phyloP scores from a whole-genome alignment of 1,284 basidiomycete species.

The Irpex sp. region DNA sequence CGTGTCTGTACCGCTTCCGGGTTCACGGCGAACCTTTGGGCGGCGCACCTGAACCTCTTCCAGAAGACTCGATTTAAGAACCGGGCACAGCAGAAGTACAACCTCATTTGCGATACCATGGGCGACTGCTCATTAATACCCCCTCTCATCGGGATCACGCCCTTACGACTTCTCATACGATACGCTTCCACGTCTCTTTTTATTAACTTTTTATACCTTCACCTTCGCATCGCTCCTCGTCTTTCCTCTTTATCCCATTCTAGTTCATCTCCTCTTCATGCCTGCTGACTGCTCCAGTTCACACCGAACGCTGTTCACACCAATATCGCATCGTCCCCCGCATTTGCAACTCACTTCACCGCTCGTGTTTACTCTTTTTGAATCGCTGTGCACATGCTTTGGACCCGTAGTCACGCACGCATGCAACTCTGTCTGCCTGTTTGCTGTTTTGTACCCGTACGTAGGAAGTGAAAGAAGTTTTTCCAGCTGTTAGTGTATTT shows the following conservation, averaged over 20 bases:
- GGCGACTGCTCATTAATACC: not conserved
- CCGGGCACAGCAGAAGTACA: not conserved
- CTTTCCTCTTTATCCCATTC: not conserved
- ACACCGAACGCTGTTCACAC: not conserved
- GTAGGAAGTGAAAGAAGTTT: not conserved
- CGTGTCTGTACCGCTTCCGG: conserved; percentile 88
- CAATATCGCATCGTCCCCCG: not conserved
- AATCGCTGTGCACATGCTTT: not conserved
- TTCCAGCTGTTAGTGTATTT: not conserved
- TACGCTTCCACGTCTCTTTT: not conserved
- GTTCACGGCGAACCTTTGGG: conserved; percentile 55
- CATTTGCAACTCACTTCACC: not conserved
- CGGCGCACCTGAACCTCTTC: conserved; percentile 24
- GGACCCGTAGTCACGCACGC: not conserved
- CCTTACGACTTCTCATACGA: not conserved
- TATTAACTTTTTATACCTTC: not conserved
- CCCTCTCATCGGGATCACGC: not conserved
- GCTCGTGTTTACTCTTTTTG: not conserved
- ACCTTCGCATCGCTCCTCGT: not conserved
- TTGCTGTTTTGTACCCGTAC: not conserved
- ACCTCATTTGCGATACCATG: not conserved
- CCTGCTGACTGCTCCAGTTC: not conserved
- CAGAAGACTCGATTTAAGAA: conserved; percentile 19
- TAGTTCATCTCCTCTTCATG: not conserved
- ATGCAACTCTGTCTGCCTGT: not conserved